Conservation (phyloP, 1,139 yeast genomes). For the Yamadazyma sp. region DNA sequence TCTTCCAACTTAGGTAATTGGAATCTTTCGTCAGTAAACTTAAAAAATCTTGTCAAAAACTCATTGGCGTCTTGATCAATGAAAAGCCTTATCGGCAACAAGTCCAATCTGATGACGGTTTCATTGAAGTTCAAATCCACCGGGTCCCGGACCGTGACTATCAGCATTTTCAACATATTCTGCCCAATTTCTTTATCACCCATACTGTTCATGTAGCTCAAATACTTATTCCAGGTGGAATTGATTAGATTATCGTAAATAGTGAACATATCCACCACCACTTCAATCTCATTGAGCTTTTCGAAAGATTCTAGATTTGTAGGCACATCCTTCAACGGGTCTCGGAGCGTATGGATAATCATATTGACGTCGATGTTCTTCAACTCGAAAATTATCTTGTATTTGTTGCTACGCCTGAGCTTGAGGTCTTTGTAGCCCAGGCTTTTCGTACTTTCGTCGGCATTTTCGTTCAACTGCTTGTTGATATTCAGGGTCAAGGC, state of each 20-base stretch:
- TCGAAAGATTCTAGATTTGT: conserved; percentile 29
- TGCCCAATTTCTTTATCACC: conserved; percentile 74
- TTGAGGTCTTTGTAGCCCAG: conserved; percentile 43
- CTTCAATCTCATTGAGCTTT: conserved; percentile 46
- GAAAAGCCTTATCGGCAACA: conserved; percentile 77
- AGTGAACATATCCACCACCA: conserved; percentile 18
- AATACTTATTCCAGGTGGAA: conserved; percentile 89
- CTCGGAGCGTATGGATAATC: conserved; percentile 46
- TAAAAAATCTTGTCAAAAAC: conserved; percentile 74
- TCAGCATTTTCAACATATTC: conserved; percentile 55
- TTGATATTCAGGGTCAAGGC: conserved; percentile 56
- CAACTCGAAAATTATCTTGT: conserved; percentile 63
- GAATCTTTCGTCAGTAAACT: conserved; percentile 74
- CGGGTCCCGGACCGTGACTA: conserved; percentile 61
- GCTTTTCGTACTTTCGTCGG: conserved; percentile 6
- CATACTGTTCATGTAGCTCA: conserved; percentile 64
- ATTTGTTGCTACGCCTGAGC: conserved; percentile 62
- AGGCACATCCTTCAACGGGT: conserved; percentile 36
- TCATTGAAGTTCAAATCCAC: conserved; percentile 65
- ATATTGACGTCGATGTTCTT: conserved; percentile 51
- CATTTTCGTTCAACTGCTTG: conserved; percentile 34
- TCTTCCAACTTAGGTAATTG: conserved; percentile 57
- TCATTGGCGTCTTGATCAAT: conserved; percentile 94
- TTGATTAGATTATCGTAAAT: conserved; percentile 73
- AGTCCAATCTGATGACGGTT: conserved; percentile 50